These are phyloP conservation scores for Calamus simplicifolius DNA, from an alignment of 176 grass and related monocot genomes.

Conservation along the genomic window DNA sequence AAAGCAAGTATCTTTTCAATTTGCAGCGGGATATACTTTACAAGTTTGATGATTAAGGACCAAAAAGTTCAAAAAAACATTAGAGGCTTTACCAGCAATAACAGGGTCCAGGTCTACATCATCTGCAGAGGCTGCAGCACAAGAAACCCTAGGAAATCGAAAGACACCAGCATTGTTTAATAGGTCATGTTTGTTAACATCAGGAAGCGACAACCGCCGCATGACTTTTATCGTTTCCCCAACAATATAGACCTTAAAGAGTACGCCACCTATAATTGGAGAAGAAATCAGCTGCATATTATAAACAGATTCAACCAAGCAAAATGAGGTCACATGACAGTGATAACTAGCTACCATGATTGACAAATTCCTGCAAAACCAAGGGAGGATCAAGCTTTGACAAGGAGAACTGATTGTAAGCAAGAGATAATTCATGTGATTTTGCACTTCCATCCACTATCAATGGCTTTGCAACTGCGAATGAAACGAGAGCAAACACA, in stretches of 20 bases:
- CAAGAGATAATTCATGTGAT: constrained; percentile 85
- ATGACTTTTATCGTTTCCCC: constrained; percentile 74
- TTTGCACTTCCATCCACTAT: constrained; percentile 87
- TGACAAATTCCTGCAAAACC: constrained; percentile 93
- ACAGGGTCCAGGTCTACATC: constrained; percentile 67
- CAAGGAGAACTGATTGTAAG: constrained; percentile 57
- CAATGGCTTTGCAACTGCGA: constrained; percentile 78
- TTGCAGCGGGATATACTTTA: no score
- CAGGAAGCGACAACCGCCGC: constrained; percentile 82
- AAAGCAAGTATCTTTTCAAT: constrained; percentile 22
- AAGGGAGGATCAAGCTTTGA: constrained; percentile 75
- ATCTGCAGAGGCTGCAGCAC: constrained; percentile 72
- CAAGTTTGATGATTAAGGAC: no score
- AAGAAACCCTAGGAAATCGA: constrained; percentile 88
- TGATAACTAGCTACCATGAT: constrained; percentile 55
- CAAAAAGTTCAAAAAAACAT: neutral
- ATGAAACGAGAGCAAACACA: neutral
- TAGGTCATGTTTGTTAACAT: constrained; percentile 52
- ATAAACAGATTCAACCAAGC: no score
- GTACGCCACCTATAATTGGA: constrained; percentile 54
- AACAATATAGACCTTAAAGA: constrained; percentile 92
- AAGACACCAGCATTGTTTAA: constrained; percentile 64
- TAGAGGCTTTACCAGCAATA: constrained; percentile 58
- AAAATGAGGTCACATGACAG: neutral
- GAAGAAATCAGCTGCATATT: constrained; percentile 6